Percentiles rank a stretch among this genome's conserved stretches.
phyloP scores from a whole-genome alignment of 305 asterid species.

The Solanum hybrid region DNA sequence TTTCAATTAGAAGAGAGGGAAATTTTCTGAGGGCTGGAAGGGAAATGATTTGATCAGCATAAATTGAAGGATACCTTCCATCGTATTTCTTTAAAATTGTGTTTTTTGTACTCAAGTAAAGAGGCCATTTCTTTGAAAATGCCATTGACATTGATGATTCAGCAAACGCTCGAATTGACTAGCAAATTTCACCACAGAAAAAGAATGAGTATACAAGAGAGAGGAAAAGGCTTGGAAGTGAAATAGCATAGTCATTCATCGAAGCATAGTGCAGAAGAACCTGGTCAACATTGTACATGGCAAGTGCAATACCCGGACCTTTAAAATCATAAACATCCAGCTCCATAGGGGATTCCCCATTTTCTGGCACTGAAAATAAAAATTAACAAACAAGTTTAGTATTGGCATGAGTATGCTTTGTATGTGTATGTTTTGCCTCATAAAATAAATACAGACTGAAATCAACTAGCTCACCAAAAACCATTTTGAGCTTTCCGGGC shows the following conservation, averaged over 20 bases:
- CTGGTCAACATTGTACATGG: constrained; percentile 83
- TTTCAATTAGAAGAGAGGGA: not conserved
- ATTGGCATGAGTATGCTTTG: not conserved
- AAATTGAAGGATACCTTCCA: constrained; percentile 35
- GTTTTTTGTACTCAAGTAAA: constrained; percentile 82
- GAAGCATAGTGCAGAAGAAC: constrained; percentile 24
- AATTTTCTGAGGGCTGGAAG: not conserved
- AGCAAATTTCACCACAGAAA: constrained; percentile 11
- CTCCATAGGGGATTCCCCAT: constrained; percentile 51
- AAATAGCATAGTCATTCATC: not conserved
- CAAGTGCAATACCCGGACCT: constrained; percentile 82
- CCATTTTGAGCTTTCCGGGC: constrained; percentile 82
- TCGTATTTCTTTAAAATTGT: constrained; percentile 78
- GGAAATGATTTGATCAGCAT: not conserved
- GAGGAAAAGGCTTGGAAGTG: not conserved
- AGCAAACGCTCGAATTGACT: constrained; percentile 86
- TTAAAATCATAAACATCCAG: constrained; percentile 56
- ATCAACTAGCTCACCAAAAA: constrained; percentile 52
- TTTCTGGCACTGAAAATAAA: constrained; percentile 48
- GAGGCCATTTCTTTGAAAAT: constrained; percentile 76
- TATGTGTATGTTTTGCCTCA: not conserved
- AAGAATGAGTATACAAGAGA: not conserved
- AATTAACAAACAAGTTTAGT: not conserved
- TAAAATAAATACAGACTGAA: not conserved
- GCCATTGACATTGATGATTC: constrained; percentile 89